These are phyloP conservation scores for Lomentospora prolificans DNA, from an alignment of 2,329 filamentous ascomycete genomes.

Conservation along the genomic window DNA sequence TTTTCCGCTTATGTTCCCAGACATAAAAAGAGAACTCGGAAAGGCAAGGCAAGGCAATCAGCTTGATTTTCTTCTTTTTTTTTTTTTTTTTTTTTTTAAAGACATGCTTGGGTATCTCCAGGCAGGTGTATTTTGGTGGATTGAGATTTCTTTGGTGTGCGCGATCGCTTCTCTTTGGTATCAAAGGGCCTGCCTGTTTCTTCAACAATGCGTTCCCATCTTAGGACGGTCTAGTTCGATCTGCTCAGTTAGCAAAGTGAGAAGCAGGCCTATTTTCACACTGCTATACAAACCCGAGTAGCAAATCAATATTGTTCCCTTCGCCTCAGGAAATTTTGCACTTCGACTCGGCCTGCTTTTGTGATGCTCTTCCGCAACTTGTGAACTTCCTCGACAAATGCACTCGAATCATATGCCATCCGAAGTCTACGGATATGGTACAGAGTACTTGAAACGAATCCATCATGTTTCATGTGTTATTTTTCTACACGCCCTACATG, in stretches of 20 bases:
- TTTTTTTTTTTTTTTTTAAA: constrained; percentile 14
- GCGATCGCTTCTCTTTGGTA: neutral
- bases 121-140: constrained; percentile 9
- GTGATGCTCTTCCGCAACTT: too few species aligned
- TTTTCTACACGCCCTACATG: too few species aligned
- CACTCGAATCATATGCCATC: too few species aligned
- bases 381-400: too few species aligned
- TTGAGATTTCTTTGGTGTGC: neutral
- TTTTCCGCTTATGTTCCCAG: constrained; percentile 18
- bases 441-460: too few species aligned
- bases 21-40: constrained; percentile 3
- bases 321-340: neutral
- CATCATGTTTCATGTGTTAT: too few species aligned
- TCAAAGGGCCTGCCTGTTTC: neutral
- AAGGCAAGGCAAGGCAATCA: constrained; percentile 9
- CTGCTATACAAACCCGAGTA: neutral
- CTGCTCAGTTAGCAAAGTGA: neutral
- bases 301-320: neutral
- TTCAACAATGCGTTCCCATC: neutral
- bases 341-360: too few species aligned
- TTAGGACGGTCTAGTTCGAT: neutral
- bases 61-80: constrained; percentile 18
- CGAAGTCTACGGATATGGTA: too few species aligned
- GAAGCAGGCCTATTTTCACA: neutral
- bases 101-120: neutral